Evolutionary conservation across 2,329 filamentous ascomycete species (phyloP), one percentile per base, ranked within the genome.

Genomic region (Ascochyta lentis): DNA sequence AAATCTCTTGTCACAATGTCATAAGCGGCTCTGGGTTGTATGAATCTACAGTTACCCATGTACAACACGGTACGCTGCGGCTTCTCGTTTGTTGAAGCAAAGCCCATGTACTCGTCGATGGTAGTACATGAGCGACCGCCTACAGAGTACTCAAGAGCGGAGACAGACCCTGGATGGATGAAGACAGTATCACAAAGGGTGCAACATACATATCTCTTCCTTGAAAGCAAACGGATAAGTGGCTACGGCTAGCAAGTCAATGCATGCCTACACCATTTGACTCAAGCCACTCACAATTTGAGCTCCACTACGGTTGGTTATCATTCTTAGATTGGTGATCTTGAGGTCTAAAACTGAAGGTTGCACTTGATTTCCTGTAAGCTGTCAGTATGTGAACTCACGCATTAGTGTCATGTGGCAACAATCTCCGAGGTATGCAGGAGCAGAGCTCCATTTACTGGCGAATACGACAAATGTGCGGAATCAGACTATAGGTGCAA

Each of bases 221-320:
- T 33, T 48, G 48, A 43, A 31, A 51, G 43, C 38, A 46, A 38
- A 43, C 31, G 37, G 43, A 26, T 34, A n/a, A 15, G 37, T 31
- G 37, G 24, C 41, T 19, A 50, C 34, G 40, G 46, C 22, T 44
- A 15, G 39, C n/a, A 19, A 47, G 23, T 29, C 53, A 42, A 43
- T 43, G 43, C 33, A 29, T 47, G 19, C 5, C 9, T 33, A 6
- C 23, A 23, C 2, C 15, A 37, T 12, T 7, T 31, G 27, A 15
- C 7, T 19, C 12, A 43, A 33, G 10, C 27, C 45, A 33, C 15
- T 26, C 6, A 19, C 13, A 38, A 15, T 22, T 22, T 7, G 15
- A 5, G 9, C 15, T 15, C 22, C n/a, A 47, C 39, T 27, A 16
- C 31, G 35, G 23, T 4, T 6, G 13, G n/a, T 6, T 16, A 10